Percentiles rank a stretch among this genome's conserved stretches.
phyloP scores from a whole-genome alignment of 371 early-diverging fungal species.

The Mucor velutinosus region DNA sequence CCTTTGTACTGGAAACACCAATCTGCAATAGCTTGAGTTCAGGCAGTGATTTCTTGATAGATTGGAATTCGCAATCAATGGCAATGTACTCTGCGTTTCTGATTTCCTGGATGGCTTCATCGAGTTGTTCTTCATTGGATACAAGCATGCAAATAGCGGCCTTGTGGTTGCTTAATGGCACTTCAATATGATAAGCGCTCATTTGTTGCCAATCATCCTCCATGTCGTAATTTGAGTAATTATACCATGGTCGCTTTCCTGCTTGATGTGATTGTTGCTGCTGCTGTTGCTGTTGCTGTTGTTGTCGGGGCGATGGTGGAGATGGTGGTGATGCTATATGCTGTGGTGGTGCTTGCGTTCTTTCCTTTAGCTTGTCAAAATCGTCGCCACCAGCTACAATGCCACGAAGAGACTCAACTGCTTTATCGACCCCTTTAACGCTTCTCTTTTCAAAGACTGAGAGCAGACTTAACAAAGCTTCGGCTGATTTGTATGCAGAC shows the following conservation, averaged over 20 bases:
- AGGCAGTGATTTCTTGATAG: conserved; percentile 29
- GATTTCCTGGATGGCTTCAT: conserved; percentile 21
- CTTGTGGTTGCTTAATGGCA: not conserved
- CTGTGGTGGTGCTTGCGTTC: not conserved
- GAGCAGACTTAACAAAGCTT: conserved; percentile 24
- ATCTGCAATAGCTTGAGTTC: conserved; percentile 47
- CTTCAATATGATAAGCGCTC: conserved; percentile 9
- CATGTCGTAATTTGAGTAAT: conserved; percentile 2
- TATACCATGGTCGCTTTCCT: not conserved
- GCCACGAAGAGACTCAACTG: not conserved
- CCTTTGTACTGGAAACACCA: conserved; percentile 33
- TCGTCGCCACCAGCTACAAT: not conserved
- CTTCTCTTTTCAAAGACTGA: conserved; percentile 25
- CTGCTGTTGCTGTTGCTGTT: not conserved
- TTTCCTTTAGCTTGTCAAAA: not conserved
- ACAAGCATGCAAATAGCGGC: conserved; percentile 26
- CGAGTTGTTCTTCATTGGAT: conserved; percentile 27
- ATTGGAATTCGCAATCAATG: conserved; percentile 49
- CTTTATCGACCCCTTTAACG: conserved; percentile 13
- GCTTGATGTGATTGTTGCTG: not conserved
- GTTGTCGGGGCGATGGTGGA: no score
- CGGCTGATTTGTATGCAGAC: conserved; percentile 19
- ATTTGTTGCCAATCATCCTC: conserved; percentile 31
- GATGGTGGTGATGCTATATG: not conserved
- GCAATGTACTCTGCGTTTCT: conserved; percentile 13